phyloP scores from a whole-genome alignment of 768 basidiomycete species.

The Leucosporidium scottii region DNA sequence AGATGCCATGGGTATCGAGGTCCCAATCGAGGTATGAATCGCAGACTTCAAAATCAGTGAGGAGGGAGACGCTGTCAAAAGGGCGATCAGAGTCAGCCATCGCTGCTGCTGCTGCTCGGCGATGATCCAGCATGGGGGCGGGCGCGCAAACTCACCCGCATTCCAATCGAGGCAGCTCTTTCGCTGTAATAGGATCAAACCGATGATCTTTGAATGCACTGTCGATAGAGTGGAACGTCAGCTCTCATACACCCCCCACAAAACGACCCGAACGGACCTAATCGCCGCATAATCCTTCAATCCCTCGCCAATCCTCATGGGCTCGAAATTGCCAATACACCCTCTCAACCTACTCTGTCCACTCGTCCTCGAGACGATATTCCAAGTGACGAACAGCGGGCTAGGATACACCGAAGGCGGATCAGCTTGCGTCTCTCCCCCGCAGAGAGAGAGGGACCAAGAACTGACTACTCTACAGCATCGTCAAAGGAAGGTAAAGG shows the following conservation, averaged over 20 bases:
- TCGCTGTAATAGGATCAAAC: conserved; percentile 66
- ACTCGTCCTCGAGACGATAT: conserved; percentile 56
- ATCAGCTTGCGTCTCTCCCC: conserved; percentile 5
- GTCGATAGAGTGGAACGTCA: no score
- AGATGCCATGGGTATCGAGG: conserved; percentile 83
- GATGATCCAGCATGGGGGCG: no score
- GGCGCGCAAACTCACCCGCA: conserved; percentile 60
- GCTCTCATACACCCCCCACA: no score
- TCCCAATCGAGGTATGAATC: conserved; percentile 86
- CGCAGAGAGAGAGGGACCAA: background rate
- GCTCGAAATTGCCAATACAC: conserved; percentile 89
- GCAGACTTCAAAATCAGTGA: conserved; percentile 86
- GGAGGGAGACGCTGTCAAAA: conserved; percentile 70
- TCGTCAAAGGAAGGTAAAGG: conserved; percentile 35
- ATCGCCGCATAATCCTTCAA: conserved; percentile 83
- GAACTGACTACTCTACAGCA: conserved; percentile 68
- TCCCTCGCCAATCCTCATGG: conserved; percentile 64
- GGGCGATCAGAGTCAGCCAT: no score
- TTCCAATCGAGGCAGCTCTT: conserved; percentile 71
- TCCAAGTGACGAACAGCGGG: conserved; percentile 97
- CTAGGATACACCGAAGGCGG: conserved; percentile 44
- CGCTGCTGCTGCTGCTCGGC: no score
- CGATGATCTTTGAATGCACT: conserved; percentile 80
- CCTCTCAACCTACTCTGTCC: conserved; percentile 66
- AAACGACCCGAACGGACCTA: conserved; percentile 43